A percentile compares a stretch with the other conserved stretches of the same genome.
Conservation (phyloP, 2,329 filamentous ascomycete species). For the Aureobasidium sp. region DNA sequence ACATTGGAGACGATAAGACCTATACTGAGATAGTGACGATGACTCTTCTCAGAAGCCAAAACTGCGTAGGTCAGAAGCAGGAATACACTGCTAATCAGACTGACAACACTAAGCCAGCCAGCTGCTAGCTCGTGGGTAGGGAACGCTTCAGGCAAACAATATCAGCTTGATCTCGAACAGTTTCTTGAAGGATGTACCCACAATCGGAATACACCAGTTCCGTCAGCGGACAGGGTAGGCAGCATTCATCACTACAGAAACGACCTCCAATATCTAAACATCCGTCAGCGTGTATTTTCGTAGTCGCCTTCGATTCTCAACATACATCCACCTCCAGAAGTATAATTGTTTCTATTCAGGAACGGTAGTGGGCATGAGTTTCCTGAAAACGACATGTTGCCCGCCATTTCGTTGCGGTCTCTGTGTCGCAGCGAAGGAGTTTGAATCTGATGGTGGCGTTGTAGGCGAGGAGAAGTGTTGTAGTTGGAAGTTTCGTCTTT, state of each 20-base stretch:
- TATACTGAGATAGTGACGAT: constrained; percentile 78
- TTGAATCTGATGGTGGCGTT: not conserved
- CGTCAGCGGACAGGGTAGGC: constrained; percentile 74
- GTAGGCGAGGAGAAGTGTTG: not conserved
- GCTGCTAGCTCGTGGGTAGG: constrained; percentile 48
- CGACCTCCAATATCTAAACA: constrained; percentile 40
- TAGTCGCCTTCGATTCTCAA: not conserved
- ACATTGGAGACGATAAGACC: constrained; percentile 63
- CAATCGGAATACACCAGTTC: constrained; percentile 58
- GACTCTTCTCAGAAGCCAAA: constrained; percentile 76
- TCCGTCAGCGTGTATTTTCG: not conserved
- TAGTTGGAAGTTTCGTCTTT: not conserved
- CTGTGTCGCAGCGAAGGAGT: not conserved
- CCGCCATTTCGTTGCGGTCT: not conserved
- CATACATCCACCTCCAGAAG: constrained; percentile 13
- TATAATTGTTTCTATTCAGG: constrained; percentile 13
- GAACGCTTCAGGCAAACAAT: constrained; percentile 14
- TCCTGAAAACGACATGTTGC: not conserved
- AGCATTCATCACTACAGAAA: constrained; percentile 57
- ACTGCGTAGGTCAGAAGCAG: constrained; percentile 67
- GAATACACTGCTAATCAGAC: constrained; percentile 61
- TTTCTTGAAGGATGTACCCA: constrained; percentile 19
- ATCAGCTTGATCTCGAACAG: not conserved
- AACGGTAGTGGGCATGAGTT: constrained; percentile 16
- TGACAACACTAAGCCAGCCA: constrained; percentile 69